Conservation (phyloP, 805 yeast species). For the Metschnikowia anglica region DNA sequence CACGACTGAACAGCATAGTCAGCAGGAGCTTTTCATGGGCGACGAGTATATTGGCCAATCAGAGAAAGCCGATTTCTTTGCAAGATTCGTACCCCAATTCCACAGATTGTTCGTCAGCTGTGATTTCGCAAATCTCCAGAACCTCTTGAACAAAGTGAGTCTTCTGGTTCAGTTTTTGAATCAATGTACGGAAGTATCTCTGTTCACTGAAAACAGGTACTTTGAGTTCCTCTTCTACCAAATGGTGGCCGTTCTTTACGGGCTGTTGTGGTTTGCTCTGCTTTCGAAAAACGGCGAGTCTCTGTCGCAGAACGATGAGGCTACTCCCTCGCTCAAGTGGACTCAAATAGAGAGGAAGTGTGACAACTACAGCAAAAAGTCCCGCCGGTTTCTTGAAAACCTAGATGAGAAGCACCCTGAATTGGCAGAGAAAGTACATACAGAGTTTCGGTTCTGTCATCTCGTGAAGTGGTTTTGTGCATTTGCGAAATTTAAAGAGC, state of each 20-base stretch:
- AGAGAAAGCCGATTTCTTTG: constrained; percentile 12
- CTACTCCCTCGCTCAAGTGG: constrained; percentile 11
- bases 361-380: constrained; percentile 24
- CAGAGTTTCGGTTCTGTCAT: constrained; percentile 27
- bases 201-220: constrained; percentile 25
- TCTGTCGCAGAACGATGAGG: constrained; percentile 1
- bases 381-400: constrained; percentile 18
- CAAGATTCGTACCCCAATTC: constrained; percentile 11
- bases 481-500: constrained; percentile 26
- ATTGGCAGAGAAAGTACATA: constrained; percentile 1
- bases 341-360: constrained; percentile 24
- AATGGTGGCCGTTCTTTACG: constrained; percentile 23
- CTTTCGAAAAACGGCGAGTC: constrained; percentile 8
- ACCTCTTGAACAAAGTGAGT: constrained; percentile 19
- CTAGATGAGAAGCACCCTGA: constrained; percentile 7
- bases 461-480: constrained; percentile 25
- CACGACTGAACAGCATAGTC: constrained; percentile 1
- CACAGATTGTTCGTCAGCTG: constrained; percentile 19
- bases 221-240: constrained; percentile 33
- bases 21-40: constrained; percentile 8
- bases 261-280: constrained; percentile 24
- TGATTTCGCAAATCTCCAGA: constrained; percentile 22
- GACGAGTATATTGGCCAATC: constrained; percentile 8
- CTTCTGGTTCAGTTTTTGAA: constrained; percentile 24
- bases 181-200: constrained; percentile 25